phyloP scores from a whole-genome alignment of 106 monocot species.

The Apostasia ramifera region DNA sequence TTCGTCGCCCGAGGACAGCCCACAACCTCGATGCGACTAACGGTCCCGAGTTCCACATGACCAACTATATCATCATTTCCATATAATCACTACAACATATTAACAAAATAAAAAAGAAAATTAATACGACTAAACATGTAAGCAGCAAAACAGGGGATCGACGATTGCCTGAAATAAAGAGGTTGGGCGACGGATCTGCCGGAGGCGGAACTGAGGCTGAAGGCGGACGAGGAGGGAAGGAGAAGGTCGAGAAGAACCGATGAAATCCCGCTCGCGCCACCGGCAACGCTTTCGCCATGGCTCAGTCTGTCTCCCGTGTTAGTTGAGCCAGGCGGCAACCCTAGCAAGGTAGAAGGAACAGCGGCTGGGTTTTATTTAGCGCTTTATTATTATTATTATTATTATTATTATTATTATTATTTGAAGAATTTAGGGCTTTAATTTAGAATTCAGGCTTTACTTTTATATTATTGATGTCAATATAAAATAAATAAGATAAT shows the following conservation, averaged over 20 bases:
- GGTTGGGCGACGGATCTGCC: slow-evolving; percentile 42
- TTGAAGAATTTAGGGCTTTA: no score
- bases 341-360: no score
- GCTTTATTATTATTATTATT: no score
- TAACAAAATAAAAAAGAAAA: not conserved
- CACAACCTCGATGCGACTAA: no score
- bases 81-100: not conserved
- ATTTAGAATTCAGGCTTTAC: no score
- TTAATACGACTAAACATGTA: not conserved
- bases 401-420: no score
- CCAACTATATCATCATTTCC: not conserved
- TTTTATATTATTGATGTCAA: no score
- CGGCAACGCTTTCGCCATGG: slow-evolving; percentile 7
- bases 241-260: slow-evolving; percentile 12
- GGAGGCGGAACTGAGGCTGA: slow-evolving; percentile 10
- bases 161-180: slow-evolving; percentile 39
- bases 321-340: no score
- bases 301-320: not conserved
- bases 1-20: no score
- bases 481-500: no score
- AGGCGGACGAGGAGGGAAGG: slow-evolving; percentile 21
- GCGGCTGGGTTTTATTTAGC: no score
- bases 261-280: slow-evolving; percentile 9
- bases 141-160: not conserved
- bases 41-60: no score